A percentile compares a stretch with the other conserved stretches of the same genome.
Conservation (phyloP, 441 rosid species). For the Erodium chrysanthum region DNA sequence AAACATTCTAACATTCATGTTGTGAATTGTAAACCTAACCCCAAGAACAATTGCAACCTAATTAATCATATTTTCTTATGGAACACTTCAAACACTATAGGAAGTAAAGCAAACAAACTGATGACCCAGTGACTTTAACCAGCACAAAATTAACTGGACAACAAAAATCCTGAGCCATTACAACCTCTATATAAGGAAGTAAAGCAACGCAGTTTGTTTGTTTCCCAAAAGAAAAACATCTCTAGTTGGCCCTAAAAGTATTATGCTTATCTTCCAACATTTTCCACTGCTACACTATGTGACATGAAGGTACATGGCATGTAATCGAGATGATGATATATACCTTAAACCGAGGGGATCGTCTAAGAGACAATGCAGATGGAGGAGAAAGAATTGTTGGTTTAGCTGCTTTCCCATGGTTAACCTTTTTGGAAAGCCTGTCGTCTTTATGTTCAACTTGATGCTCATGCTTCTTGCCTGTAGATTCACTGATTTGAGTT, state of each 20-base stretch:
- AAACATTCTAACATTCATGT: neutral
- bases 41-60: neutral
- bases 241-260: neutral
- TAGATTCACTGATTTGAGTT: conserved; percentile 43
- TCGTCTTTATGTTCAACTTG: conserved; percentile 24
- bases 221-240: too few relatives aligned
- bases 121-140: neutral
- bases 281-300: neutral
- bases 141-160: neutral
- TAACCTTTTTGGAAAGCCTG: conserved; percentile 30
- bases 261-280: neutral
- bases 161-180: neutral
- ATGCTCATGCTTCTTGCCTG: conserved; percentile 33
- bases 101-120: neutral
- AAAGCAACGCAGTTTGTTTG: neutral
- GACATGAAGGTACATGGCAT: neutral
- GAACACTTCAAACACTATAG: neutral
- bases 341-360: conserved; percentile 51
- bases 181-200: neutral
- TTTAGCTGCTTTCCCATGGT: conserved; percentile 24
- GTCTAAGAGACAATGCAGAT: conserved; percentile 37
- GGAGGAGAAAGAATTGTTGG: conserved; percentile 36
- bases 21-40: neutral
- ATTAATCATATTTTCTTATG: neutral
- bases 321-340: conserved; percentile 22